phyloP scores from a whole-genome alignment of 2,329 filamentous ascomycete genomes.

The Diplocarpon rosae region DNA sequence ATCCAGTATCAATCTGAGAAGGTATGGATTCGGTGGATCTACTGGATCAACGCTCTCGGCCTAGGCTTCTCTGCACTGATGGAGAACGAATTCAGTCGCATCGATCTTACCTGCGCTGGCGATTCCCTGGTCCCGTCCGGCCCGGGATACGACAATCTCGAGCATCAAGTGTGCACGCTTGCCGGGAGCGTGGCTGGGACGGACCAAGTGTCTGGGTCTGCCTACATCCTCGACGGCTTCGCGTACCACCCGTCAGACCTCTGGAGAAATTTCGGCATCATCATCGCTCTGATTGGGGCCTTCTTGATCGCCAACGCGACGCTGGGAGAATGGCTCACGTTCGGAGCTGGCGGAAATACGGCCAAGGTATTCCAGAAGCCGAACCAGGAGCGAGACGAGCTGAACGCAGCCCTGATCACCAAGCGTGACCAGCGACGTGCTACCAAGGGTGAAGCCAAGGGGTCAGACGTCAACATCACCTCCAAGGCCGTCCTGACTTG shows the following conservation, averaged over 20 bases:
- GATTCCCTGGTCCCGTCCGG: slow-evolving; percentile 63
- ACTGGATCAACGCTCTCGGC: slow-evolving; percentile 65
- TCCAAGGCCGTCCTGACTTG: slow-evolving; percentile 68
- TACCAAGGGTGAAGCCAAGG: slow-evolving; percentile 33
- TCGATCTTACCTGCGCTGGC: slow-evolving; percentile 57
- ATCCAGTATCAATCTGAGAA: slow-evolving; percentile 69
- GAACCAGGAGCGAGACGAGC: slow-evolving; percentile 51
- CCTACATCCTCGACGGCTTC: slow-evolving; percentile 60
- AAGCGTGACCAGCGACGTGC: slow-evolving; percentile 47
- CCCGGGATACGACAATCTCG: slow-evolving; percentile 56
- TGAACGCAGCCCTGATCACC: slow-evolving; percentile 51
- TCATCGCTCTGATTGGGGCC: slow-evolving; percentile 61
- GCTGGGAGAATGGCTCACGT: slow-evolving; percentile 67
- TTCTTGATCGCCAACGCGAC: slow-evolving; percentile 69
- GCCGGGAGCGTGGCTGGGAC: slow-evolving; percentile 59
- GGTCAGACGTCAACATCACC: slow-evolving; percentile 41
- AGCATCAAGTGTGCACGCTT: slow-evolving; percentile 72
- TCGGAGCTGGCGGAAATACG: slow-evolving; percentile 69
- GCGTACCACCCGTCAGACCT: slow-evolving; percentile 55
- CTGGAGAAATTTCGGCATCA: slow-evolving; percentile 79
- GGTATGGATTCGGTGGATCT: slow-evolving; percentile 71
- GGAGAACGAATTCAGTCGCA: slow-evolving; percentile 71
- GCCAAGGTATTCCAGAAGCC: slow-evolving; percentile 68
- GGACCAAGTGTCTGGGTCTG: slow-evolving; percentile 48
- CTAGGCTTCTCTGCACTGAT: slow-evolving; percentile 69